Base-by-base conservation (phyloP, 371 early-diverging fungal genomes). In the Nematocida homosporus region DNA sequence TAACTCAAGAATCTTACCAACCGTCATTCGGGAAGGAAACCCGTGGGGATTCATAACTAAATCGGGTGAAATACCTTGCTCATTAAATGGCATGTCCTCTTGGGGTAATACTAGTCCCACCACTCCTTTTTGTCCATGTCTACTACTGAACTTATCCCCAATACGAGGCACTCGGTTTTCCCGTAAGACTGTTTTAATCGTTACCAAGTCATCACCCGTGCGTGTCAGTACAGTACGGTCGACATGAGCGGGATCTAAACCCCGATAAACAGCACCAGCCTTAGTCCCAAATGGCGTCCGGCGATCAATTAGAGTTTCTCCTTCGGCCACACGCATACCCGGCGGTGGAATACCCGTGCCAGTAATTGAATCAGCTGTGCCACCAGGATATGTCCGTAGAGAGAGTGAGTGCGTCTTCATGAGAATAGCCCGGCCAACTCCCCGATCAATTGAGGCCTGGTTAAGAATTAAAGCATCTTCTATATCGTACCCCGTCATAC, bases 31-130 rank as follows among this genome's bases (percentile, higher is more conserved):
- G 27, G 92, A 92, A 30, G 98, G 99, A 88, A 97, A 95, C 81
- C 96, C 98, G 86, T 98, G 98, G 35, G 99, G 99, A 86, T 98
- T 99, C 95, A 99, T 97, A 84, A 99, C 94, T 57, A 99, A 90
- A 83, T 98, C 98, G 1, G 98, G 98, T 32, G 86, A 87, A 20
- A 95, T 87, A 50, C 98, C 99, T 41, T 87, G 81, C 81, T 95
- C 95, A n/a, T 89, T 87, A 85, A 98, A 99, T 23, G 99, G 99
- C 93, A 99, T 90, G 83, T 99, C 97, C 81, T 92, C 93, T 78
- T 92, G 92, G 65, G 89, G 88, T 37, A 94, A 94, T 82, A 94
- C 93, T 64, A 94, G 89, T 56, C 96, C 98, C 79, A 93, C 91
- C 18, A 95, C 95, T 78, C 98, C 99, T 83, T 99, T 99, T 80